These are phyloP conservation scores for Wickerhamiella brachini DNA, from an alignment of 805 yeast species.

Conservation along the genomic window DNA sequence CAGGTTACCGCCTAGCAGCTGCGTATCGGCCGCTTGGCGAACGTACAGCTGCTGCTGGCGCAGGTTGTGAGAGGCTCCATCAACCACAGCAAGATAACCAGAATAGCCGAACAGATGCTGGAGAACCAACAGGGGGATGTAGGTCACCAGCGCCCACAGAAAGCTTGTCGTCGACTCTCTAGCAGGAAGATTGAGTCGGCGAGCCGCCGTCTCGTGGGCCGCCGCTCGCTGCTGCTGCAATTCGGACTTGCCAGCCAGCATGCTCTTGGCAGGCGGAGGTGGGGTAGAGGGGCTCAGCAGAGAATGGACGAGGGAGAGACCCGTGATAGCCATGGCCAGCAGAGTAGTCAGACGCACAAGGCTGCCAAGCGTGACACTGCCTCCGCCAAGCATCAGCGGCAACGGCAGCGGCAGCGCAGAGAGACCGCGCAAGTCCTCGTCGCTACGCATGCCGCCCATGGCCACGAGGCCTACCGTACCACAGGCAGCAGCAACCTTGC, in stretches of 20 bases:
- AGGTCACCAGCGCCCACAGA: background rate
- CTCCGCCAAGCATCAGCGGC: background rate
- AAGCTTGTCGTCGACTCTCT: background rate
- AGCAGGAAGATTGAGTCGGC: background rate
- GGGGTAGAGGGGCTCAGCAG: background rate
- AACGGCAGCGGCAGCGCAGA: background rate
- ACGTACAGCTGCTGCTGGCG: background rate
- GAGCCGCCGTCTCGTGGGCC: constrained; percentile 1
- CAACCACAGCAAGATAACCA: background rate
- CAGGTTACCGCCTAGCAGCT: background rate
- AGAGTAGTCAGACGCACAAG: background rate
- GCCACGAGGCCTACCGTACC: background rate
- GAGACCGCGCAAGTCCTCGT: constrained; percentile 2
- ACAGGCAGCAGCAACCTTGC: background rate
- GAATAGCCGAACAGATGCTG: constrained; percentile 1
- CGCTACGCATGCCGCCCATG: constrained; percentile 1
- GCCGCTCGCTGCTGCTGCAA: constrained; percentile 1
- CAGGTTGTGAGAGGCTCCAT: background rate
- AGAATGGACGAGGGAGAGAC: background rate
- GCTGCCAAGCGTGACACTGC: background rate
- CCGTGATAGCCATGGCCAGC: background rate
- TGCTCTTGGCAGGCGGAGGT: background rate
- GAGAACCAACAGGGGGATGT: background rate
- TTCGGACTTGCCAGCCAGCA: background rate
- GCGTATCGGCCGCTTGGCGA: background rate